Base-by-base conservation (phyloP, 306 rosid genomes). In the Cicer pinnatifidum region DNA sequence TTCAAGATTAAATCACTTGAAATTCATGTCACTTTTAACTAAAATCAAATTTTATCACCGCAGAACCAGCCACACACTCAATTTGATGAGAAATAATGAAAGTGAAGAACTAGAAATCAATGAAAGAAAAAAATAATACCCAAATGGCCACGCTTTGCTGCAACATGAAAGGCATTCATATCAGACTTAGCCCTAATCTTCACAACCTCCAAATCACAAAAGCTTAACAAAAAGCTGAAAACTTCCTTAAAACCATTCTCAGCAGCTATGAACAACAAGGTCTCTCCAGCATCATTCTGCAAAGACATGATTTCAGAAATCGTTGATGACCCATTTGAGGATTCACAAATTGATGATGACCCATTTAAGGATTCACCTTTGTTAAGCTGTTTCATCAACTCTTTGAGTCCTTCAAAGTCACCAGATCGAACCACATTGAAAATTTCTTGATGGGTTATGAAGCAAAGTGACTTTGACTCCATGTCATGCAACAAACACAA, bases 381-480 rank as follows among this genome's bases (percentile, higher is more conserved):
- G 11, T 73, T 50, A 69, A 88, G 80, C 87, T 82, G 80, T 33
- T 84, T 86, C 72, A 89, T 15, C 9, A 82, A 67, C 50, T 73
- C 72, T 13, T 81, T 82, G 33, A 91, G 50, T 23, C 60, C 75
- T 16, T 69, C 86, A 48, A 89, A 84, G 67, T 93, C 90, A 16
- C 97, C 94, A 46, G 90, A 93, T 84, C 88, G 86, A 38, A 91
- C 94, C n/a, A 88, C 77, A 2, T 90, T 67, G 89, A 91, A 93
- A 80, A 93, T 76, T 3, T 86, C 48, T 62, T 91, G 97, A 64
- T 84, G 88, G 83, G 87, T 84, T 43, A 93, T 67, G 90, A 93
- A 89, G 16, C 92, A 78, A 62, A 88, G 53, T 47, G 88, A 70
- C 74, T 76, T 88, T 10, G 88, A 82, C 51, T 91, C 97, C 98